phyloP scores from a whole-genome alignment of 441 rosid species.

The Mallotus repandus region DNA sequence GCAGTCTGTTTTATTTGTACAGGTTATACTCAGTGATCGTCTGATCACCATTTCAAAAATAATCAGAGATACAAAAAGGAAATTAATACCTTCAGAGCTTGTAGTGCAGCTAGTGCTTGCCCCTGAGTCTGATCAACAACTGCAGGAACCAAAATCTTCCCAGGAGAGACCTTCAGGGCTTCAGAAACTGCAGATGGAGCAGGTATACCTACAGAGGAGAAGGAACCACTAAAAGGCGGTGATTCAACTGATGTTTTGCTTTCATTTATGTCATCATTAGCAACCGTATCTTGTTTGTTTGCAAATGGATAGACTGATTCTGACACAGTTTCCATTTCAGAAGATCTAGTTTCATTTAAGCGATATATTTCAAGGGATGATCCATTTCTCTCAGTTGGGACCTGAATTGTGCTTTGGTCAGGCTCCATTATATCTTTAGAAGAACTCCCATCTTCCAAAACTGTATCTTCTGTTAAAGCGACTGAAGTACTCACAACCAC shows the following conservation, averaged over 20 bases:
- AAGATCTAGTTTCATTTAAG: slow-evolving; percentile 35
- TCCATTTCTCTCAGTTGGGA: slow-evolving; percentile 32
- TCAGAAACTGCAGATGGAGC: slow-evolving; percentile 78
- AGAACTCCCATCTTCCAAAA: slow-evolving; percentile 33
- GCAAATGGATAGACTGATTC: slow-evolving; percentile 36
- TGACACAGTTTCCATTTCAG: slow-evolving; percentile 32
- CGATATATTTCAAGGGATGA: slow-evolving; percentile 39
- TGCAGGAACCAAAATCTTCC: slow-evolving; percentile 80
- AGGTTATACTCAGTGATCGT: not conserved
- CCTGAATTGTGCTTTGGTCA: slow-evolving; percentile 35
- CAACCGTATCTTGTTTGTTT: slow-evolving; percentile 33
- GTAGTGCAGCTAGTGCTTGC: slow-evolving; percentile 85
- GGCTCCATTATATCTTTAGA: slow-evolving; percentile 34
- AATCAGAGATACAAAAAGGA: slow-evolving; percentile 14
- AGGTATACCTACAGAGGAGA: slow-evolving; percentile 70
- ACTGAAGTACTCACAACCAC: slow-evolving; percentile 29
- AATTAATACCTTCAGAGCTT: slow-evolving; percentile 61
- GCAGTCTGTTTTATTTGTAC: slow-evolving; percentile 1
- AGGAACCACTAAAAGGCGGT: slow-evolving; percentile 37
- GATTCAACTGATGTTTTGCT: slow-evolving; percentile 31
- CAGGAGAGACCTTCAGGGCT: slow-evolving; percentile 64
- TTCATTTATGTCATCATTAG: slow-evolving; percentile 33
- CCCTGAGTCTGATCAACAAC: slow-evolving; percentile 85
- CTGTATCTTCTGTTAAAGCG: slow-evolving; percentile 36
- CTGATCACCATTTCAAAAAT: slow-evolving; percentile 1